Conservation (phyloP, 331 rosid genomes). For the Quercus tomentella region DNA sequence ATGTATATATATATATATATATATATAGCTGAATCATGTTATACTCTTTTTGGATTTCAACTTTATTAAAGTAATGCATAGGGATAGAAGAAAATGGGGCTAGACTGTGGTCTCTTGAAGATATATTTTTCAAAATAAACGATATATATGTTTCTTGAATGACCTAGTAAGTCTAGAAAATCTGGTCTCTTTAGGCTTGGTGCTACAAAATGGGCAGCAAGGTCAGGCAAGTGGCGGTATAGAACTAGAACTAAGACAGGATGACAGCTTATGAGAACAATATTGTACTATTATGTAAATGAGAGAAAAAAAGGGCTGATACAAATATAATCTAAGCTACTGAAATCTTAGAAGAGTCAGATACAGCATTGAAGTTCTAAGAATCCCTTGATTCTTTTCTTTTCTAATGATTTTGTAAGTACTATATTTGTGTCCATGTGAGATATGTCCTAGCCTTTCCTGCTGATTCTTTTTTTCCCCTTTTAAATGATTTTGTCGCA, state of each 20-base stretch:
- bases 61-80: background rate
- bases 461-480: background rate
- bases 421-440: background rate
- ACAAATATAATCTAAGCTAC: background rate
- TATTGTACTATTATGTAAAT: background rate
- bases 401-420: conserved; percentile 15
- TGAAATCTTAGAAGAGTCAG: conserved; percentile 1
- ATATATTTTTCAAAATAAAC: background rate
- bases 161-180: background rate
- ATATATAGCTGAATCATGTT: background rate
- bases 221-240: background rate
- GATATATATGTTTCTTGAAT: background rate
- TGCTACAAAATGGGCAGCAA: background rate
- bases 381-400: conserved; percentile 6
- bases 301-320: background rate
- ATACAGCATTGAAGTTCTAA: background rate
- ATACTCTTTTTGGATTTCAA: background rate
- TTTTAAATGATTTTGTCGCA: conserved; percentile 31
- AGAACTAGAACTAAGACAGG: background rate
- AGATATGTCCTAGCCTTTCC: background rate
- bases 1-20: background rate
- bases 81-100: no score
- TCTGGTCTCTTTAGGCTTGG: background rate
- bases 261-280: background rate
- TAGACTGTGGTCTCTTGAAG: background rate